Evolutionary conservation across 2,329 filamentous ascomycete genomes (phyloP).

Genomic region (Pseudodiploospora longispora): DNA sequence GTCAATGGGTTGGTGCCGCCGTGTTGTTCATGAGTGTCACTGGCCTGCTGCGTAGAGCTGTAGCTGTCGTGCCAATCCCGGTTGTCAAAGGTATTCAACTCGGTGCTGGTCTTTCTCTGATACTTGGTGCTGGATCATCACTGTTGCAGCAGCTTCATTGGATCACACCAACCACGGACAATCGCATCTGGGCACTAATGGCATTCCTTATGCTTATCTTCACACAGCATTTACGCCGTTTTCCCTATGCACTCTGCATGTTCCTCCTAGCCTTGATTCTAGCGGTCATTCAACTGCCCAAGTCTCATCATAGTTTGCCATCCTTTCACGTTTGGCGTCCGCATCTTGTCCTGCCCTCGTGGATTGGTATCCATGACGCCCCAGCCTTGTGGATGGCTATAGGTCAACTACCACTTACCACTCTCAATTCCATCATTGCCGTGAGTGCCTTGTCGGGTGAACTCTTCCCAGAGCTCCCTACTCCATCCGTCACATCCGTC

Average conservation of each 20-base stretch:
- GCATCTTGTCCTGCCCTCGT: conserved; percentile 27
- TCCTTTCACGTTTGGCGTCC: conserved; percentile 55
- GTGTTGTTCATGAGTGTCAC: conserved; percentile 73
- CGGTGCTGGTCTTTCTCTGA: conserved; percentile 76
- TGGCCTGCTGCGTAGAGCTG: conserved; percentile 67
- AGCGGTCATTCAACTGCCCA: conserved; percentile 38
- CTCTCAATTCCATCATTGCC: conserved; percentile 86
- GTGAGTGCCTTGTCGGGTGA: conserved; percentile 72
- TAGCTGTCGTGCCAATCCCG: conserved; percentile 68
- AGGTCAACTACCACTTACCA: conserved; percentile 83
- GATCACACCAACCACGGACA: conserved; percentile 63
- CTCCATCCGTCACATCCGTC: conserved; percentile 66
- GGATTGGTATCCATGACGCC: conserved; percentile 20
- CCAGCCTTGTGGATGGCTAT: conserved; percentile 54
- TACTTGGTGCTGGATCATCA: conserved; percentile 65
- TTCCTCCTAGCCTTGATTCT: conserved; percentile 62
- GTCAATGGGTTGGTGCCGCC: conserved; percentile 57
- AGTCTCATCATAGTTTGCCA: conserved; percentile 33
- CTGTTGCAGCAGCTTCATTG: conserved; percentile 64
- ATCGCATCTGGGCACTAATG: conserved; percentile 65
- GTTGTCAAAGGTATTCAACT: conserved; percentile 94
- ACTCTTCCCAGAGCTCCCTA: conserved; percentile 59
- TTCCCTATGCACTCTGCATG: conserved; percentile 72
- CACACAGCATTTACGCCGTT: conserved; percentile 54
- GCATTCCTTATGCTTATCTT: conserved; percentile 65